phyloP scores from a whole-genome alignment of 257 asterid species.

The Fraxinus pennsylvanica region DNA sequence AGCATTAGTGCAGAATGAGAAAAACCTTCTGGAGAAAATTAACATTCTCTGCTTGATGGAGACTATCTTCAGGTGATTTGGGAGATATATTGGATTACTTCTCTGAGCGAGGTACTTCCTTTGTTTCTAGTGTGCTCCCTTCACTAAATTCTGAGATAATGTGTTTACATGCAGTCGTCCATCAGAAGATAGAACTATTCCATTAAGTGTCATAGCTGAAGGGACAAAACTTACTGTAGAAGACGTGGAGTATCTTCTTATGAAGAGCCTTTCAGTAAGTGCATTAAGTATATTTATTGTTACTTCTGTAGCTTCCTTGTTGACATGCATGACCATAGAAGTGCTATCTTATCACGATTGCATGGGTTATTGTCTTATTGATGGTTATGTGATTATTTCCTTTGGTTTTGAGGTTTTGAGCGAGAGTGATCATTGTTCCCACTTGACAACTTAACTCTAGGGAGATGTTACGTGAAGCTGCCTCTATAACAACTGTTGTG shows the following conservation, averaged over 20 bases:
- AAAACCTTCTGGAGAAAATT: conserved; percentile 86
- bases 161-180: conserved; percentile 64
- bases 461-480: neutral
- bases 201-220: conserved; percentile 70
- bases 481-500: neutral
- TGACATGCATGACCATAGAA: neutral
- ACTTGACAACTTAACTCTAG: neutral
- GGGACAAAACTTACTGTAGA: conserved; percentile 80
- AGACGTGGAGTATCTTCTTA: conserved; percentile 88
- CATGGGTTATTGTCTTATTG: neutral
- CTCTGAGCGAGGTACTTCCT: neutral
- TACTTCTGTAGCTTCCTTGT: neutral
- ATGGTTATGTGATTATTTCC: neutral
- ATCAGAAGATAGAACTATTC: conserved; percentile 89
- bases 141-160: conserved; percentile 7
- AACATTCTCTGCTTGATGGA: conserved; percentile 98
- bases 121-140: neutral
- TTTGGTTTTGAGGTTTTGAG: neutral
- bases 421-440: neutral
- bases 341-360: neutral
- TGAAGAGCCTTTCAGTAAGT: conserved; percentile 99
- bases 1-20: conserved; percentile 88
- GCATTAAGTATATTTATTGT: neutral
- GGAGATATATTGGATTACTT: neutral
- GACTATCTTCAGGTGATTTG: conserved; percentile 75